Base-by-base conservation (phyloP, 176 grass and related monocot species). In the Oryza brachyantha region DNA sequence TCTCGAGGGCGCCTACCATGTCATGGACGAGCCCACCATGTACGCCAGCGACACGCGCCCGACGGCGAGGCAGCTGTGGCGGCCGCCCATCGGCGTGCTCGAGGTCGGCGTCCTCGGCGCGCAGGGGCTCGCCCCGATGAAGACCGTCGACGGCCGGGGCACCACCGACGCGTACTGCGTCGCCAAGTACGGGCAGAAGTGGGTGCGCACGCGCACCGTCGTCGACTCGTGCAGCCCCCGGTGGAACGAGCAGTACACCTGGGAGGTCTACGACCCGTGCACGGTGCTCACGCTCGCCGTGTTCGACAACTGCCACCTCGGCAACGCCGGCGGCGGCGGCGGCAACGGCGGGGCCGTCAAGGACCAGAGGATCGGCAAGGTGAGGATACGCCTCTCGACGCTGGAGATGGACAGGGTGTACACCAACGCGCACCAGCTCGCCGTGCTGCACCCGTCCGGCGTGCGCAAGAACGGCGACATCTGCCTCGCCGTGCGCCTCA, bases 181-280 rank as follows among this genome's bases (percentile, higher is more conserved):
- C 31, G 93, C 93, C 76, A 97, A 91, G 80, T 93, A 97, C 84
- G 90, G 93, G 19, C 88, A 93, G 38, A 93, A 97, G 75, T 97
- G 93, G 93, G 90, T 93, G 27, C 88, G 93, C 36, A 93, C 93
- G 34, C 86, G 90, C 38, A 97, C 93, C 8, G 75, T 93, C 17
- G 58, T 85, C 1, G 73, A 84, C 62, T 84, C 82, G 22, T 90
- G 82, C 77, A 80, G 72, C 61, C 93, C 88, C 0, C 72, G 68
- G 54, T 97, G 93, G 93, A 97, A 97, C 78, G 93, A 97, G 81
- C 93, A 93, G 79, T 97, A 93, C 88, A 97, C 93, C 10, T 97
- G 90, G 90, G 90, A 93, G 68, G 88, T 97, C 7, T 85, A 91
- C 68, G 93, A 97, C 77, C 93, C 80, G 2, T 91, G 85, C 83